Conservation (phyloP, 2,329 filamentous ascomycete species). For the Aspergillus versicolor region DNA sequence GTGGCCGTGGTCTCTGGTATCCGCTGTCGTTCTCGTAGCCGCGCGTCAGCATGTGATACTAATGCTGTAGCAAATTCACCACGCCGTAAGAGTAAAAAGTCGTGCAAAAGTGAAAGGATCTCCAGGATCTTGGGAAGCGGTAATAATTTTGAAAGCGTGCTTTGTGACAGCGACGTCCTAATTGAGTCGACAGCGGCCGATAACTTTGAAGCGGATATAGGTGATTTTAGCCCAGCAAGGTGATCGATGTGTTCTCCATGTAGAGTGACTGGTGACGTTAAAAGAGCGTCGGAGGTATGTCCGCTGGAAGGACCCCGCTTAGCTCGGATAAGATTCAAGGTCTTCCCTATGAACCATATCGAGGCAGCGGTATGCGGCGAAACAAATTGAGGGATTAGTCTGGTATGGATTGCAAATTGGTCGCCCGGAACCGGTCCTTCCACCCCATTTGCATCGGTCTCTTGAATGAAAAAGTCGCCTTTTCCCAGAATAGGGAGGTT, state of each 20-base stretch:
- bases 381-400: slow-evolving; percentile 77
- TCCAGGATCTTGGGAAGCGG: slow-evolving; percentile 75
- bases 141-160: slow-evolving; percentile 76
- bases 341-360: slow-evolving; percentile 87
- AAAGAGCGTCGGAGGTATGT: slow-evolving; percentile 28
- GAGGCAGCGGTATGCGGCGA: slow-evolving; percentile 71
- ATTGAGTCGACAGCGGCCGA: slow-evolving; percentile 73
- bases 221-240: slow-evolving; percentile 68
- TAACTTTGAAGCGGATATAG: slow-evolving; percentile 70
- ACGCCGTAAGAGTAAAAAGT: slow-evolving; percentile 82
- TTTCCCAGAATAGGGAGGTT: slow-evolving; percentile 73
- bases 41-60: slow-evolving; percentile 80
- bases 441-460: slow-evolving; percentile 39
- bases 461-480: slow-evolving; percentile 81
- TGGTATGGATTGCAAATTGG: slow-evolving; percentile 60
- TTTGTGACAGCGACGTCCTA: slow-evolving; percentile 77
- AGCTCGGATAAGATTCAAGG: slow-evolving; percentile 76
- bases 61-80: slow-evolving; percentile 90
- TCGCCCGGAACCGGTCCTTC: slow-evolving; percentile 43
- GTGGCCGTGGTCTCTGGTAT: slow-evolving; percentile 49
- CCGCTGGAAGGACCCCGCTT: slow-evolving; percentile 38
- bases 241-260: slow-evolving; percentile 49
- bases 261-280: slow-evolving; percentile 62
- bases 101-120: slow-evolving; percentile 72
- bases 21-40: slow-evolving; percentile 71